Conservation (phyloP, 148 eudicot species). For the Cornus kousa region DNA sequence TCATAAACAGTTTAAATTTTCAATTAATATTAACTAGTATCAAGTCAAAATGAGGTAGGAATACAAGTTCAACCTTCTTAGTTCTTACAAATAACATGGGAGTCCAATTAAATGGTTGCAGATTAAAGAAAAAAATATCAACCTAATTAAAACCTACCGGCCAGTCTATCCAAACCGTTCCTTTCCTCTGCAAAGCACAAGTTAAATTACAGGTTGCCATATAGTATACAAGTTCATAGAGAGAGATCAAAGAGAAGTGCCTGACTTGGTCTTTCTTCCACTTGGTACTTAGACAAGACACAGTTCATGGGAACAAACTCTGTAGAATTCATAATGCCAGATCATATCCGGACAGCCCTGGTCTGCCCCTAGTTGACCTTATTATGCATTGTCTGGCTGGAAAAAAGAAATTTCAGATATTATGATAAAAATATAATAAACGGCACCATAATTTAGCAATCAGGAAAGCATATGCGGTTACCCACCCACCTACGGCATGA, state of each 20-base stretch:
- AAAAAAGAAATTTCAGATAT: background rate
- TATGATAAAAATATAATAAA: background rate
- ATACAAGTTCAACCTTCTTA: background rate
- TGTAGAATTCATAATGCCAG: background rate
- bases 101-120: background rate
- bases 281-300: background rate
- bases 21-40: background rate
- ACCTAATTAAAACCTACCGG: background rate
- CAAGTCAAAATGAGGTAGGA: background rate
- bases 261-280: background rate
- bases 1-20: background rate
- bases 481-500: conserved; percentile 7
- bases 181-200: background rate
- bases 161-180: background rate
- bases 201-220: background rate
- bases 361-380: conserved; percentile 2
- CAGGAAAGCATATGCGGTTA: background rate
- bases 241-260: background rate
- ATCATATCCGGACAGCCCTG: background rate
- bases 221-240: background rate
- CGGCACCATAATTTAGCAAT: background rate
- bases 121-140: background rate
- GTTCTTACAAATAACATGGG: background rate
- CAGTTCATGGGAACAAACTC: background rate
- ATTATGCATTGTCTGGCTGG: background rate